Base-by-base conservation (phyloP, 768 basidiomycete genomes). In the Tylopilus intermedius region DNA sequence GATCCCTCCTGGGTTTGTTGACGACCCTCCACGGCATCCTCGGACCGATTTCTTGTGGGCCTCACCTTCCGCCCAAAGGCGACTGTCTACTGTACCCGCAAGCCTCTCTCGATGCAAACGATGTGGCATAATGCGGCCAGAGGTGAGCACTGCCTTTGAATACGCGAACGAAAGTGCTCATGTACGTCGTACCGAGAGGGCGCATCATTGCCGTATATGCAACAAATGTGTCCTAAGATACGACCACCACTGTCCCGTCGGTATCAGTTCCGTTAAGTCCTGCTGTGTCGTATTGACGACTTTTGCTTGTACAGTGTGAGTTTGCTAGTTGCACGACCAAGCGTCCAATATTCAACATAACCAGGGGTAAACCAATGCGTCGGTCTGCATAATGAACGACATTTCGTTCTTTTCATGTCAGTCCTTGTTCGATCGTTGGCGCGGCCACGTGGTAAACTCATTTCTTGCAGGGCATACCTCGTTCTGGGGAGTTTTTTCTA, bases 311-410 rank as follows among this genome's bases (percentile, higher is more conserved):
- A 14, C 54, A 77, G 76, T 78, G 76, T 78, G 56, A 63, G 76
- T 69, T 32, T 32, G 22, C 44, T 37, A 24, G 35, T 48, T 50
- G 4, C 27, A 11, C 5, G 5, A 24, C 46, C 49, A 21, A 50
- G 38, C n/a, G 27, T 33, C 41, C 22, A 35, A 13, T 22, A 45
- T 41, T 64, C 9, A 61, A 24, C 14, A 5, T 5, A 8, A 22
- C 22, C 15, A 94, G 91, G 94, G 94, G 83, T 97, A 46, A 97
- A 97, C 68, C 91, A 93, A 80, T 98, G 95, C 65, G 95, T 99
- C 41, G 95, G 95, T 10, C 68, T 98, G 7, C 78, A 95, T 66
- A 99, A 98, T 61, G 94, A 97, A 65, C 84, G 95, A 0, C 93
- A 97, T 71, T 99, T 99, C 62, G 79, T 95, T 37, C 73, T 98